Base-by-base conservation (phyloP, 352 stramenopile species). In the Phytophthora colocasiae region DNA sequence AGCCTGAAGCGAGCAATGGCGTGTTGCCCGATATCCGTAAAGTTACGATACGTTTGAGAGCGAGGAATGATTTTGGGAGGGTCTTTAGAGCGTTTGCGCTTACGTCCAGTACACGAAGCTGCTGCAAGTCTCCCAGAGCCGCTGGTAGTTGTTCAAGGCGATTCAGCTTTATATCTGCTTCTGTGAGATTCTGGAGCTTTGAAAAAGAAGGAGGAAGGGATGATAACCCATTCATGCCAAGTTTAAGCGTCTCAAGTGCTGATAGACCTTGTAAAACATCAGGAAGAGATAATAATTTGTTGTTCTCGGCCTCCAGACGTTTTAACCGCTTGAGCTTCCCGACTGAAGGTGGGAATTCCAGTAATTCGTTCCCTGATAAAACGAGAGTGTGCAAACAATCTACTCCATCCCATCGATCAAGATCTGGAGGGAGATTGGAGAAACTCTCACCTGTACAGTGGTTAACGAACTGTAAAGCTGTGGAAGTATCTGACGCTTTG, bases 91-190 rank as follows among this genome's bases (percentile, higher is more conserved):
- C 49, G 40, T 93, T 93, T n/a, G 81, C 73, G 47, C 81, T 91
- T 41, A 85, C 27, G 29, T 94, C 83, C 9, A 94, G 56, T 2
- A 64, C 47, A 0, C 69, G 58, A 7, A 92, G 70, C 2, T 69
- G 72, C 3, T 52, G 46, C 2, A 94, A 55, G n/a, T 73, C 60
- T 10, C 83, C 80, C 43, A 94, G 70, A 9, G 71, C 48, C 4
- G 73, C 56, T 0, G 82, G 82, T 0, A 94, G 54, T 14, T 58
- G 41, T 58, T 68, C 58, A 44, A 94, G 69, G 0, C 80, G 80
- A 70, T 94, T 94, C 26, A 92, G 65, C 53, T 92, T 94, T 15
- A 92, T 47, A 60, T 94, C 85, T 24, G 92, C 63, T 24, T 90
- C 78, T 17, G 75, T 82, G 51, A 94, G 70, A 36, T 66, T 89